These are phyloP conservation scores for Ceratocystis smalleyi DNA, from an alignment of 2,329 filamentous ascomycete genomes.

Conservation along the genomic window DNA sequence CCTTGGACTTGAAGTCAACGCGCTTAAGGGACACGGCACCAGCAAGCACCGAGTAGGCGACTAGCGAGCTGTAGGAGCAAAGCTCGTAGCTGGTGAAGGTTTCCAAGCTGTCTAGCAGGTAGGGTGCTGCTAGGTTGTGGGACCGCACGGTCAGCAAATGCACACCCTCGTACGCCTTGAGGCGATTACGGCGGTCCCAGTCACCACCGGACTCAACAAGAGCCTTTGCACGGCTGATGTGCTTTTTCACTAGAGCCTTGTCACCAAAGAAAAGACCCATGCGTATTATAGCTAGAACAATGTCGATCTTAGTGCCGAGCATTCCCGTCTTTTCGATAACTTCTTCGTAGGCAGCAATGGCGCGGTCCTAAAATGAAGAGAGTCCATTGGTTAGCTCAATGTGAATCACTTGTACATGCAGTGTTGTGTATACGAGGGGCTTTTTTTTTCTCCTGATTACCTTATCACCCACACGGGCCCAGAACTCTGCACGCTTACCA, in stretches of 20 bases:
- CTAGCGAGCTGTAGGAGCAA: slow-evolving; percentile 87
- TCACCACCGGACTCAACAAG: slow-evolving; percentile 91
- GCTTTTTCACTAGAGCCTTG: slow-evolving; percentile 81
- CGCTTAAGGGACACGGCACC: slow-evolving; percentile 90
- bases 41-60: slow-evolving; percentile 88
- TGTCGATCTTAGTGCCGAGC: slow-evolving; percentile 89
- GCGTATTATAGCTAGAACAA: slow-evolving; percentile 90
- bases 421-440: too few species aligned
- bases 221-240: slow-evolving; percentile 73
- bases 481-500: slow-evolving; percentile 92
- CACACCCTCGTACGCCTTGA: slow-evolving; percentile 96
- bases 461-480: slow-evolving; percentile 92
- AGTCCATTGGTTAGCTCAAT: not conserved
- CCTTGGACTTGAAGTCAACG: slow-evolving; percentile 97
- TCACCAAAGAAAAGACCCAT: slow-evolving; percentile 94
- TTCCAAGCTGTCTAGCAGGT: slow-evolving; percentile 89
- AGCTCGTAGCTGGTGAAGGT: slow-evolving; percentile 98
- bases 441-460: slow-evolving; percentile 29
- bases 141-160: slow-evolving; percentile 85
- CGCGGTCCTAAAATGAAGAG: slow-evolving; percentile 57
- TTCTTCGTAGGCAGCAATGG: slow-evolving; percentile 79
- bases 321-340: slow-evolving; percentile 96
- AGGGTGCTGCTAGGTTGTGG: slow-evolving; percentile 74
- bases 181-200: slow-evolving; percentile 93
- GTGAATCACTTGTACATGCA: too few species aligned